A percentile compares a stretch with the other conserved stretches of the same genome.
phyloP scores from a whole-genome alignment of 2,329 filamentous ascomycete genomes.

The Cadophora sp. region DNA sequence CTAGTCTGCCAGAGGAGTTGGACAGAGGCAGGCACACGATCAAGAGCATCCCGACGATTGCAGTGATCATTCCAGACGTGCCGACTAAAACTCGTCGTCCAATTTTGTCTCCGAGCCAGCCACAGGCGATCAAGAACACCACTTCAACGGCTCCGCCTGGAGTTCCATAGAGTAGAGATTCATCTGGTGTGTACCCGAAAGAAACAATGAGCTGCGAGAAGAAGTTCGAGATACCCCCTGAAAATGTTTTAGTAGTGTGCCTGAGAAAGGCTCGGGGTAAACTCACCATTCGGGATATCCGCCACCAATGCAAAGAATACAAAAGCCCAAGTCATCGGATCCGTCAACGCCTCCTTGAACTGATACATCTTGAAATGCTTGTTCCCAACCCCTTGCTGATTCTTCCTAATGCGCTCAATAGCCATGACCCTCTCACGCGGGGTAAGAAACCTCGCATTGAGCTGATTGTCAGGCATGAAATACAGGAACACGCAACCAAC shows the following conservation, averaged over 20 bases:
- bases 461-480: slow-evolving; percentile 51
- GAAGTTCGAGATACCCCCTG: slow-evolving; percentile 62
- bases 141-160: slow-evolving; percentile 42
- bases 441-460: slow-evolving; percentile 52
- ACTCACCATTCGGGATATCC: slow-evolving; percentile 42
- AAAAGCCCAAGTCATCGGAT: slow-evolving; percentile 44
- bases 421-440: slow-evolving; percentile 53
- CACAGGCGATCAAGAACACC: slow-evolving; percentile 36
- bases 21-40: slow-evolving; percentile 47
- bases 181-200: slow-evolving; percentile 43
- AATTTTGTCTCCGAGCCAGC: slow-evolving; percentile 41
- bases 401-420: slow-evolving; percentile 54
- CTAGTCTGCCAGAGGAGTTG: slow-evolving; percentile 47
- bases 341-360: slow-evolving; percentile 53
- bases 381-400: slow-evolving; percentile 63
- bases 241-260: slow-evolving; percentile 9
- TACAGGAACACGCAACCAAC: slow-evolving; percentile 52
- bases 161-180: slow-evolving; percentile 42
- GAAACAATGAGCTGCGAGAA: slow-evolving; percentile 64
- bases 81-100: slow-evolving; percentile 42
- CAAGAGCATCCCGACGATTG: slow-evolving; percentile 44
- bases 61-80: slow-evolving; percentile 45
- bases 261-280: not conserved
- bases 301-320: slow-evolving; percentile 53
- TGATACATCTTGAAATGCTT: slow-evolving; percentile 59